phyloP scores from a whole-genome alignment of 164 flowering plant species.

The Dillenia suffruticosa region DNA sequence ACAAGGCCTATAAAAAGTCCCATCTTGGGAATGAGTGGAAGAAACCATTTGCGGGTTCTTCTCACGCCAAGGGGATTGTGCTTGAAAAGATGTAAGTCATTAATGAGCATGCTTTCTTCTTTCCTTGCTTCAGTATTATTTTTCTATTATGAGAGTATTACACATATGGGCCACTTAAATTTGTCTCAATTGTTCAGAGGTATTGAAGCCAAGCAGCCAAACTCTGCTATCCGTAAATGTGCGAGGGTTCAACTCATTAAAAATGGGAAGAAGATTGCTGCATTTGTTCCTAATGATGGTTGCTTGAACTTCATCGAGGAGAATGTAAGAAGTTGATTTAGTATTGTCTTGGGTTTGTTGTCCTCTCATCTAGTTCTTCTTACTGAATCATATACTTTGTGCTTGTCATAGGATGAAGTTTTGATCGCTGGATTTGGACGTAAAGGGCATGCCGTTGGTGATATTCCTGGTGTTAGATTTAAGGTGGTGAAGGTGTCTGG shows the following conservation, averaged over 20 bases:
- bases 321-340: conserved; percentile 43
- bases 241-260: conserved; percentile 79
- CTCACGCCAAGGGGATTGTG: conserved; percentile 85
- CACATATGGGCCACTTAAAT: not conserved
- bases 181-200: conserved; percentile 34
- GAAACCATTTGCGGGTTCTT: conserved; percentile 88
- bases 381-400: not conserved
- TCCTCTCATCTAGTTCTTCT: not conserved
- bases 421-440: conserved; percentile 89
- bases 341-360: not conserved
- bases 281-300: conserved; percentile 86
- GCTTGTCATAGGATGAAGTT: conserved; percentile 59
- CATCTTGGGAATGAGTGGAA: conserved; percentile 88
- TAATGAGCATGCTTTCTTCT: not conserved
- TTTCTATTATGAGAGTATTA: not conserved
- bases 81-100: conserved; percentile 72
- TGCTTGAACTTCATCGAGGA: conserved; percentile 86
- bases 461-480: conserved; percentile 86
- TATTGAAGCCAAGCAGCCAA: conserved; percentile 84
- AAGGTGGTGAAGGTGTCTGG: conserved; percentile 88
- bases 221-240: conserved; percentile 82
- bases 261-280: conserved; percentile 90
- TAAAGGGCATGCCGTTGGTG: conserved; percentile 85
- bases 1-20: conserved; percentile 72
- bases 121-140: not conserved